Evolutionary conservation across 2,329 filamentous ascomycete species (phyloP).

Genomic region (Hypoxylon sp.): DNA sequence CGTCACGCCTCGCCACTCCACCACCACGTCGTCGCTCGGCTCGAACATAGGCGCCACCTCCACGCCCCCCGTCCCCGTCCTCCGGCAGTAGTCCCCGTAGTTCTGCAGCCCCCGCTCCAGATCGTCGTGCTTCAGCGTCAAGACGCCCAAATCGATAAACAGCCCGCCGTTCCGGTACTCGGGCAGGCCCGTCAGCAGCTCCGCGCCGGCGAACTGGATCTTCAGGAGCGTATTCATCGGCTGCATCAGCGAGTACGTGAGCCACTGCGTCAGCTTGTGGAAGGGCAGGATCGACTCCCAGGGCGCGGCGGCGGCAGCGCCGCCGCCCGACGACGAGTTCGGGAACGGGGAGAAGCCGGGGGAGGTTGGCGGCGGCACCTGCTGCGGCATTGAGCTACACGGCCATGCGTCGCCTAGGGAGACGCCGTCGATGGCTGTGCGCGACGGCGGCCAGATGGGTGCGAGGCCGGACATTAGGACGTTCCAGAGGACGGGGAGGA

Average conservation of each 20-base stretch:
- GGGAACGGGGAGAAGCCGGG: constrained; percentile 66
- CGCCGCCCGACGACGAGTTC: constrained; percentile 42
- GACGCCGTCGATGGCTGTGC: constrained; percentile 87
- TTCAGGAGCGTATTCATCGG: constrained; percentile 86
- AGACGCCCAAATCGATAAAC: constrained; percentile 84
- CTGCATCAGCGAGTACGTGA: constrained; percentile 92
- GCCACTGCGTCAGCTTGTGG: constrained; percentile 95
- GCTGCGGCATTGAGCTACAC: constrained; percentile 81
- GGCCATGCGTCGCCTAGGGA: constrained; percentile 95
- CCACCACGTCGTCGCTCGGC: constrained; percentile 80
- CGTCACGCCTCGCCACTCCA: constrained; percentile 82
- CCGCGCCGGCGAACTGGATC: constrained; percentile 82
- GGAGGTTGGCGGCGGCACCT: constrained; percentile 54
- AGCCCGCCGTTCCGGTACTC: constrained; percentile 94
- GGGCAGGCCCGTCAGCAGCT: constrained; percentile 86
- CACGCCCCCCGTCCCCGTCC: constrained; percentile 71
- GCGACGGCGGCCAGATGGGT: constrained; percentile 87
- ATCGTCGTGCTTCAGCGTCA: constrained; percentile 79
- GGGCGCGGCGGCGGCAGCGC: constrained; percentile 53
- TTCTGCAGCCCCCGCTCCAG: constrained; percentile 76
- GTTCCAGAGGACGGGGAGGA: constrained; percentile 89
- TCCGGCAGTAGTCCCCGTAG: constrained; percentile 76
- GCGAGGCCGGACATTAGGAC: constrained; percentile 88
- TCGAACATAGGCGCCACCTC: constrained; percentile 78
- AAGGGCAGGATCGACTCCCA: constrained; percentile 87